Evolutionary conservation across 2,329 filamentous ascomycete species (phyloP), one percentile per base, ranked within the genome.

Genomic region (Colletotrichum sp.): DNA sequence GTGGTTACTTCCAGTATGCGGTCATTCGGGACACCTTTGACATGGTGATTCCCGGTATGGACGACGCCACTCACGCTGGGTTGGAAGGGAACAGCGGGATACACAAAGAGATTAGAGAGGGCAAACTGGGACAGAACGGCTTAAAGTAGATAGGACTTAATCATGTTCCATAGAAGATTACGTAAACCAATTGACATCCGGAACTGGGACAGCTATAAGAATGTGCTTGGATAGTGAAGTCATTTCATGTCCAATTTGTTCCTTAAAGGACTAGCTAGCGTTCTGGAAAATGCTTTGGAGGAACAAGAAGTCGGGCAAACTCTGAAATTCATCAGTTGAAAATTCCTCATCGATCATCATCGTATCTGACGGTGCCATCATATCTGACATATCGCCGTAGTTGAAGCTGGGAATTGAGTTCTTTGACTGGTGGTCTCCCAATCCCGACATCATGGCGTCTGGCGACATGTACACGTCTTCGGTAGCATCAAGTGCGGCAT

Each of bases 1-100:
- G 88, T 79, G 91, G 91, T 18, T 93, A 93, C 80, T 90, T 89
- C 79, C 85, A 92, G 80, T 93, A 92, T 83, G 84, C 88, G 2
- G 89, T 90, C 13, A 84, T 92, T 4, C 83, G 84, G 67, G 87
- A 90, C 26, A 88, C 88, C 2, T 93, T 93, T 82, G 90, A 92
- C 65, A 93, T 93, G 91, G 81, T 84, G 6, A 86, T 89, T 74
- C 88, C 88, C 5, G 87, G 83, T 64, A 82, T 80, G 55, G 79
- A 83, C 70, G 78, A 67, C 10, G 68, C 68, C 18, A 48, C 34
- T 21, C 39, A 24, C 18, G 57, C 1, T 80, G 63, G 63, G 36
- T 21, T 66, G 26, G 63, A 66, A 16, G 63, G 63, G 15, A 66
- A 30, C 18, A 66, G 21, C 21, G 63, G 32, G 4, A 52, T 43